Conservation (phyloP, 2,329 filamentous ascomycete species). For the Venturia effusa region DNA sequence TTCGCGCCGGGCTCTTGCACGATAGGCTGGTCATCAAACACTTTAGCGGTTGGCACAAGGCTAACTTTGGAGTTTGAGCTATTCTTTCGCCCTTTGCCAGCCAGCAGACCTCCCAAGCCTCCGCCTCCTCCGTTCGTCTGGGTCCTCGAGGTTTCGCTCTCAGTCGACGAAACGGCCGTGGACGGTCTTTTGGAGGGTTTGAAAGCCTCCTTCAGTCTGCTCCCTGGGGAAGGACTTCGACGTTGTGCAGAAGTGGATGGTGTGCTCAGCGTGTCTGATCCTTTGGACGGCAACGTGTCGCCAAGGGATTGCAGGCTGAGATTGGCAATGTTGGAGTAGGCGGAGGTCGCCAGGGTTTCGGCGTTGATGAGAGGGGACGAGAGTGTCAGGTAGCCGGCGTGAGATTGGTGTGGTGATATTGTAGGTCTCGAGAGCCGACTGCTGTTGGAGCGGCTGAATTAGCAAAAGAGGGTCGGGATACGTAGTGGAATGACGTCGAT, state of each 20-base stretch:
- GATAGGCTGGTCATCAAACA: conserved; percentile 10
- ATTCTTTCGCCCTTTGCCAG: conserved; percentile 23
- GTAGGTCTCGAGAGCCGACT: conserved; percentile 19
- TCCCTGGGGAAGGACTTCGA: conserved; percentile 57
- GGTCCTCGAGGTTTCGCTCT: conserved; percentile 22
- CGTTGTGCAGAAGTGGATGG: conserved; percentile 25
- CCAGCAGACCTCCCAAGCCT: conserved; percentile 33
- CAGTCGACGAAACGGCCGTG: conserved; percentile 20
- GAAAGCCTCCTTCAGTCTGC: conserved; percentile 64
- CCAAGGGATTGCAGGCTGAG: neutral
- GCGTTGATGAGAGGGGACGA: conserved; percentile 37
- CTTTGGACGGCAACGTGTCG: conserved; percentile 8
- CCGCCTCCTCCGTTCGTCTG: conserved; percentile 31
- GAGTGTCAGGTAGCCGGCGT: conserved; percentile 37
- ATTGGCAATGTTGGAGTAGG: conserved; percentile 19
- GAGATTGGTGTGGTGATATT: conserved; percentile 38
- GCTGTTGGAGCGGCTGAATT: neutral
- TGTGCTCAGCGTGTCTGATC: conserved; percentile 21
- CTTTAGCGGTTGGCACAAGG: conserved; percentile 18
- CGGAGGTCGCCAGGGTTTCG: conserved; percentile 25
- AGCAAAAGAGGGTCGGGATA: neutral
- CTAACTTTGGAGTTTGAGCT: conserved; percentile 22
- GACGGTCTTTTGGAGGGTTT: conserved; percentile 27
- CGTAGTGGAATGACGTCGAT: neutral
- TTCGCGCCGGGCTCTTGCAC: conserved; percentile 14